phyloP scores from a whole-genome alignment of 2,329 filamentous ascomycete species.

The Paecilomyces sp. region DNA sequence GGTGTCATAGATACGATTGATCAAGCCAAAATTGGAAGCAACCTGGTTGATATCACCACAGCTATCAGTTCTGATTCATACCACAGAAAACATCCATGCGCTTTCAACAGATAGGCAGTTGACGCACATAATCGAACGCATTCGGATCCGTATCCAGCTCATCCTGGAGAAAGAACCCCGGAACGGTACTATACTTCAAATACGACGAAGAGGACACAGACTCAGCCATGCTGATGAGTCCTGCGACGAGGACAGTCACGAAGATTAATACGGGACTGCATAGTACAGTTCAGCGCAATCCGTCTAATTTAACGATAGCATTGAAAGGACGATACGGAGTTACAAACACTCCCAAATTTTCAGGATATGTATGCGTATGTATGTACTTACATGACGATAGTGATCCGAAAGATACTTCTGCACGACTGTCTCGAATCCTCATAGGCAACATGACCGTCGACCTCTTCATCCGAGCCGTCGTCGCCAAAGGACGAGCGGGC shows the following conservation, averaged over 20 bases:
- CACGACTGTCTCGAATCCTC: neutral
- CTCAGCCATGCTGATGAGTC: conserved; percentile 12
- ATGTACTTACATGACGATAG: conserved; percentile 6
- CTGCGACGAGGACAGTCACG: conserved; percentile 5
- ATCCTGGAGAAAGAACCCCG: conserved; percentile 46
- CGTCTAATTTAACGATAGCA: neutral
- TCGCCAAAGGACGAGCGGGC: neutral
- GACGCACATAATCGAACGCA: conserved; percentile 43
- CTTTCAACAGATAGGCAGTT: neutral
- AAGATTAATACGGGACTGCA: conserved; percentile 5
- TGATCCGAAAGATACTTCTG: conserved; percentile 1
- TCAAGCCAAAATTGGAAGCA: conserved; percentile 43
- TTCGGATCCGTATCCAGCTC: conserved; percentile 40
- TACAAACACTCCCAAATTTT: too few relatives aligned
- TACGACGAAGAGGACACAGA: conserved; percentile 10
- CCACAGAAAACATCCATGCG: neutral
- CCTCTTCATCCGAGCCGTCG: neutral
- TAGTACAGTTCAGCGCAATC: conserved; percentile 3
- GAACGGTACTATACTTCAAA: conserved; percentile 33
- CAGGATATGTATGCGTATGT: too few relatives aligned
- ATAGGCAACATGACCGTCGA: neutral
- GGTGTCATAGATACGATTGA: conserved; percentile 37
- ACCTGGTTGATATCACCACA: conserved; percentile 18
- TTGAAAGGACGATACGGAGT: neutral
- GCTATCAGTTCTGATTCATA: neutral